These are phyloP conservation scores for Nicotiana undulata DNA, from an alignment of 257 asterid species.

Conservation along the genomic window DNA sequence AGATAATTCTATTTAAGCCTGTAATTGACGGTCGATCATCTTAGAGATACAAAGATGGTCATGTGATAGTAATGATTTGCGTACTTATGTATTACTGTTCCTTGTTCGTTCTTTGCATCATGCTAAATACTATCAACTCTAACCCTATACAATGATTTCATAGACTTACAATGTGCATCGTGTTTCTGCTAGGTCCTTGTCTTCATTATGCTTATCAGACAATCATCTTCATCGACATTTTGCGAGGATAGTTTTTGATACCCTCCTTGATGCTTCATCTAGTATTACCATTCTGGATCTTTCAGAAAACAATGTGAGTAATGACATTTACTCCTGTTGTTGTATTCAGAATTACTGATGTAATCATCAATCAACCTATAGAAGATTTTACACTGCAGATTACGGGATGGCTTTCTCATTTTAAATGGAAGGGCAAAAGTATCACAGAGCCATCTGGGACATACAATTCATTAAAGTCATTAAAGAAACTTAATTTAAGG, in stretches of 20 bases:
- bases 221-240: conserved; percentile 47
- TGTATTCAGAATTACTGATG: conserved; percentile 8
- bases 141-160: background rate
- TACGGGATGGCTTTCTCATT: conserved; percentile 67
- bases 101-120: background rate
- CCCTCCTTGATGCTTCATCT: conserved; percentile 61
- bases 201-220: conserved; percentile 59
- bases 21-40: background rate
- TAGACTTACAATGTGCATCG: conserved; percentile 2
- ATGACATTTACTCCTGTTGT: conserved; percentile 4
- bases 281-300: conserved; percentile 60
- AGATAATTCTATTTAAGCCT: background rate
- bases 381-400: conserved; percentile 44
- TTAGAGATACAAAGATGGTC: background rate
- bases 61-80: background rate
- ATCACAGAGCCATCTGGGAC: conserved; percentile 25
- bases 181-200: conserved; percentile 46
- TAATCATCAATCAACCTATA: background rate
- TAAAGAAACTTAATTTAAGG: conserved; percentile 78
- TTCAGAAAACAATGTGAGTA: conserved; percentile 83
- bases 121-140: background rate
- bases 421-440: conserved; percentile 39
- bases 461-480: conserved; percentile 52
- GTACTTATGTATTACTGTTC: background rate
- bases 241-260: conserved; percentile 48